These are phyloP conservation scores for Fusarium tjaetaba DNA, from an alignment of 2,329 filamentous ascomycete species.

Conservation along the genomic window DNA sequence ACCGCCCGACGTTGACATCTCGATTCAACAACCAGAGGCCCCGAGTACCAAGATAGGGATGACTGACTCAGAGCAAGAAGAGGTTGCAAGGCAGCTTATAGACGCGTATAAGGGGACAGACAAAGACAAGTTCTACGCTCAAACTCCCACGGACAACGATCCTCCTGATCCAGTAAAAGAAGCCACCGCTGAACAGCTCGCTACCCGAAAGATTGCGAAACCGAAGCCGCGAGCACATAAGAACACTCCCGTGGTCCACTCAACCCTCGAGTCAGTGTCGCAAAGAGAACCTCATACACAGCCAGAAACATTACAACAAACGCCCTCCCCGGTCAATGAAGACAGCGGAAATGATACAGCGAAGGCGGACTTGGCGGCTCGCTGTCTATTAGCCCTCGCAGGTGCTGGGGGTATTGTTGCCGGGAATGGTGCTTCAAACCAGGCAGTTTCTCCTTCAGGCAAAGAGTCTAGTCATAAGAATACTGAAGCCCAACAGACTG, in stretches of 20 bases:
- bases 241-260: no score
- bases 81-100: neutral
- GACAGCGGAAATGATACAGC: neutral
- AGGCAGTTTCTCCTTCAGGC: neutral
- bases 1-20: neutral
- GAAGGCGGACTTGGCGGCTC: neutral
- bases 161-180: neutral
- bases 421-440: neutral
- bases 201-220: conserved; percentile 6
- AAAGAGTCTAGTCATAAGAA: neutral
- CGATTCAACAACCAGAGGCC: neutral
- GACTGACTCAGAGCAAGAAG: neutral
- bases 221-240: neutral
- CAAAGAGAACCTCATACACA: neutral
- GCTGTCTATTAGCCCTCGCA: neutral
- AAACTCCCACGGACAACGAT: neutral
- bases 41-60: neutral
- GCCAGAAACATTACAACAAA: neutral
- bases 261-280: neutral
- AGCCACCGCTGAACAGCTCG: conserved; percentile 10
- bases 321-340: neutral
- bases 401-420: neutral
- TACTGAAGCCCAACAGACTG: neutral
- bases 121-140: neutral
- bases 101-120: neutral